Evolutionary conservation across 2,329 filamentous ascomycete genomes (phyloP).

Genomic region (Claviceps digitariae): DNA sequence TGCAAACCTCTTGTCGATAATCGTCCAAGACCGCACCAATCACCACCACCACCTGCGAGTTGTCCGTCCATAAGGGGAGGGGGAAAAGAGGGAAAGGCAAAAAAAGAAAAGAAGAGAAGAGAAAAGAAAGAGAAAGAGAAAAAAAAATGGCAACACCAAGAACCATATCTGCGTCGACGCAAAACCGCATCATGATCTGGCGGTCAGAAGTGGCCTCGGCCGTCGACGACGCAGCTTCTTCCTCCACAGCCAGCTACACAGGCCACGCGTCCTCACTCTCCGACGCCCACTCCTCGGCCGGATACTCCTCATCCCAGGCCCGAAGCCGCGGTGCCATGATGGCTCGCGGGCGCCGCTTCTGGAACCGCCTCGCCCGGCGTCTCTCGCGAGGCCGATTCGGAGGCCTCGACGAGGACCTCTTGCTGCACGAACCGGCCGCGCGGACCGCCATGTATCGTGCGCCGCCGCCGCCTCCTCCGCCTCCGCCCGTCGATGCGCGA

Average conservation of each 20-base stretch:
- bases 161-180: conserved; percentile 5
- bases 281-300: conserved; percentile 8
- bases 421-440: conserved; percentile 6
- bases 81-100: not conserved
- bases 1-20: not conserved
- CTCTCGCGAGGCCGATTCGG: conserved; percentile 8
- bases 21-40: no score
- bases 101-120: not conserved
- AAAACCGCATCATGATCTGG: conserved; percentile 33
- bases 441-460: conserved; percentile 25
- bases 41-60: no score
- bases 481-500: conserved; percentile 4
- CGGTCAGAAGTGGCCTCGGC: conserved; percentile 31
- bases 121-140: not conserved
- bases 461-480: conserved; percentile 2
- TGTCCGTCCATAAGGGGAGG: not conserved
- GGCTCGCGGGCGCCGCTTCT: conserved; percentile 11
- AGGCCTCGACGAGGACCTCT: conserved; percentile 4
- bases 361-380: conserved; percentile 11
- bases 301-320: not conserved
- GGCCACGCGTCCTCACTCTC: conserved; percentile 4
- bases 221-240: conserved; percentile 15
- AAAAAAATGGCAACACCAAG: not conserved
- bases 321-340: not conserved
- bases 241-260: conserved; percentile 15